A percentile compares a stretch with the other conserved stretches of the same genome.
These are phyloP conservation scores for Colletotrichum spaethianum DNA, from an alignment of 2,329 filamentous ascomycete species.

Conservation along the genomic window DNA sequence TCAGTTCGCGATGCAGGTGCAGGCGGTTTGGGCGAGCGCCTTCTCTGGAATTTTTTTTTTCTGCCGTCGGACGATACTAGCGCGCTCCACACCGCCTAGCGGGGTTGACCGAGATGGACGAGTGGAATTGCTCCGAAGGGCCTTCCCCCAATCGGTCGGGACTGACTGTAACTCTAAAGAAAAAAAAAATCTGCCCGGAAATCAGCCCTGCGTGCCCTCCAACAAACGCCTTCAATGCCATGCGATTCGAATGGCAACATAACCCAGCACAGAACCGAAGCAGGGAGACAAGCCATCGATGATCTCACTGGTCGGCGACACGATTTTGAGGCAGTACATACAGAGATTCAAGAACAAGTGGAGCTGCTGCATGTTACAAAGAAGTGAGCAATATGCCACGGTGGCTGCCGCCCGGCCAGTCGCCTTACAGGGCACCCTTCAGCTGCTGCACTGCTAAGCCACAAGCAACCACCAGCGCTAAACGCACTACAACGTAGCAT, in stretches of 20 bases:
- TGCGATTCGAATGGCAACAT: background rate
- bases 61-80: slow-evolving; percentile 36
- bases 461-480: slow-evolving; percentile 20
- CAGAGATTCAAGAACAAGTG: slow-evolving; percentile 20
- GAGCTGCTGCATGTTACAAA: background rate
- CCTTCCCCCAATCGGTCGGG: background rate
- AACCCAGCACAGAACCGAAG: background rate
- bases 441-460: slow-evolving; percentile 24
- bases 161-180: background rate
- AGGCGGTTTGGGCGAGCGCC: slow-evolving; percentile 28
- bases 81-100: slow-evolving; percentile 38
- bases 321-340: background rate
- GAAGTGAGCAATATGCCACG: slow-evolving; percentile 19
- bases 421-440: slow-evolving; percentile 26
- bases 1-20: slow-evolving; percentile 36
- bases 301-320: background rate
- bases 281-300: background rate
- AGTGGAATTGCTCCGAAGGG: slow-evolving; percentile 16
- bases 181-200: background rate
- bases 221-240: background rate
- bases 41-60: slow-evolving; percentile 42
- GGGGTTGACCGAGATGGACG: slow-evolving; percentile 30
- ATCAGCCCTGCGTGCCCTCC: slow-evolving; percentile 18
- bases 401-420: slow-evolving; percentile 13
- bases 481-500: slow-evolving; percentile 39